Percentiles rank a stretch among this genome's conserved stretches.
Evolutionary conservation across 176 grass and related monocot species (phyloP).

Genomic region (Tuctoria greenei): DNA sequence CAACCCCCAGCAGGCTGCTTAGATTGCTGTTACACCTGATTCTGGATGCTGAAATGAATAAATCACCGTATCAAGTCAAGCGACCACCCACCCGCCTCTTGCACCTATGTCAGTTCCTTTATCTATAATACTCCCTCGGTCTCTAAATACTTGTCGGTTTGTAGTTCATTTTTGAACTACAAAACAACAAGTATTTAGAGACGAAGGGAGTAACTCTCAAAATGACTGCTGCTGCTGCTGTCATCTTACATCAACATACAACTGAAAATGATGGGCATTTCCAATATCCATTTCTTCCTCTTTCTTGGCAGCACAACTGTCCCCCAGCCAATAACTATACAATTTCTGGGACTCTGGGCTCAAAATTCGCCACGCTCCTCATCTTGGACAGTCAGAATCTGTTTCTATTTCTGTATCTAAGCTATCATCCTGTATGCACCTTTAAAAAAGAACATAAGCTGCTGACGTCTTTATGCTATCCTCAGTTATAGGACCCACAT

Average conservation of each 20-base stretch:
- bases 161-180: too few species aligned
- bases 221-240: neutral
- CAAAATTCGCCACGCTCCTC: constrained; percentile 26
- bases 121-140: too few species aligned
- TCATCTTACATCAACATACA: neutral
- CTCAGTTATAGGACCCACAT: constrained; percentile 59
- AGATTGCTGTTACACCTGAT: too few species aligned
- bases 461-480: constrained; percentile 84
- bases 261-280: neutral
- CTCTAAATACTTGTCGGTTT: too few species aligned
- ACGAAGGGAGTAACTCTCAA: neutral
- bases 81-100: too few species aligned
- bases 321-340: constrained; percentile 48
- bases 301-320: constrained; percentile 11
- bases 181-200: too few species aligned
- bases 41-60: too few species aligned
- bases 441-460: constrained; percentile 95
- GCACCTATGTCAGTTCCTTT: too few species aligned
- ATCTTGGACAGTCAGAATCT: constrained; percentile 44
- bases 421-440: constrained; percentile 50
- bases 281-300: neutral
- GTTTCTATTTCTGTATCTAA: constrained; percentile 46
- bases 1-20: too few species aligned
- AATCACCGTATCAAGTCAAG: too few species aligned
- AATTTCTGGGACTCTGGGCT: constrained; percentile 13